These are phyloP conservation scores for Corrigiola litoralis DNA, from an alignment of 179 eudicot genomes.

Conservation along the genomic window DNA sequence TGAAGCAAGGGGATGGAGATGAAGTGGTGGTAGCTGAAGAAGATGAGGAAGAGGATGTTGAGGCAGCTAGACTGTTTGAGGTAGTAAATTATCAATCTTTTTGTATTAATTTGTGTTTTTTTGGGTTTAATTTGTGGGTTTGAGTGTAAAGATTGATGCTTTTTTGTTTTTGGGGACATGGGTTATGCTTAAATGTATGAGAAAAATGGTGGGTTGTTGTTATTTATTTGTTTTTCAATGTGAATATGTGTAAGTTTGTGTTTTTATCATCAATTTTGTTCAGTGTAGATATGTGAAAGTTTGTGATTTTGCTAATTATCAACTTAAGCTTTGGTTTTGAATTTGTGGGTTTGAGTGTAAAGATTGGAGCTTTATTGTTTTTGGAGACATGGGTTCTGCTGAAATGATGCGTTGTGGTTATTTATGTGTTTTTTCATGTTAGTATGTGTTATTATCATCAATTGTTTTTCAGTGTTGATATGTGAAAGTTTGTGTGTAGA, in stretches of 20 bases:
- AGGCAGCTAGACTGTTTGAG: slow-evolving; percentile 27
- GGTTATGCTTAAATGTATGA: not conserved
- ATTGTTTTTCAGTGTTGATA: not conserved
- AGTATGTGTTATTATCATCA: not conserved
- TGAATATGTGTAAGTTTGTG: no score
- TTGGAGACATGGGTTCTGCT: no score
- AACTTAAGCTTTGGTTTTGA: no score
- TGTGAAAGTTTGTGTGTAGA: not conserved
- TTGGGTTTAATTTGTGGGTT: not conserved
- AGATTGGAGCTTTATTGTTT: no score
- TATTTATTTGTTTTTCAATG: not conserved
- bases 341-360: no score
- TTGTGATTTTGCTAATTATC: no score
- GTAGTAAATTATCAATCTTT: not conserved
- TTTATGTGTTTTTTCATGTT: no score
- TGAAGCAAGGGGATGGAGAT: not conserved
- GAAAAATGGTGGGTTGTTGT: no score
- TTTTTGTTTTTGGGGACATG: not conserved
- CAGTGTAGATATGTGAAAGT: no score
- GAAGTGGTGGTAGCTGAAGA: slow-evolving; percentile 13
- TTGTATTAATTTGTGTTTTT: not conserved
- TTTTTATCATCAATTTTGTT: no score
- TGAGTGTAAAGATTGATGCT: not conserved
- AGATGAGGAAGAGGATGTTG: slow-evolving; percentile 20
- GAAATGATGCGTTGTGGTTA: no score